Conservation (phyloP, 2,329 filamentous ascomycete species). For the Curvularia lunata region DNA sequence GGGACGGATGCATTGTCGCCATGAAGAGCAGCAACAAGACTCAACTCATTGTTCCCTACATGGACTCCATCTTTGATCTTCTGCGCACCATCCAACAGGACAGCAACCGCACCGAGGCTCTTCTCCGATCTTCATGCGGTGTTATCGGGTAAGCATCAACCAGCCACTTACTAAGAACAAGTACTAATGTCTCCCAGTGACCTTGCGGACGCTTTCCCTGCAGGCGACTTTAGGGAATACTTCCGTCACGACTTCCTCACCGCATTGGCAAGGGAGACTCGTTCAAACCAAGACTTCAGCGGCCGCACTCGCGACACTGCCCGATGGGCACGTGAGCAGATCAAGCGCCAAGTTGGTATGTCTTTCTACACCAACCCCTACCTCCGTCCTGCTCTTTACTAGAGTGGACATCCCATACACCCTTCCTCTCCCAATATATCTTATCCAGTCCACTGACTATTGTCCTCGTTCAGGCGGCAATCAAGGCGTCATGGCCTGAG, state of each 20-base stretch:
- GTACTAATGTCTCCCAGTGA: conserved; percentile 68
- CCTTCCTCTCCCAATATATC: conserved; percentile 15
- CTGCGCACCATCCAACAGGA: conserved; percentile 82
- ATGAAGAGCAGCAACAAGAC: conserved; percentile 85
- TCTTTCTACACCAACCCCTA: conserved; percentile 22
- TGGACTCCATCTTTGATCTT: conserved; percentile 85
- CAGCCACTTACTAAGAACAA: conserved; percentile 9
- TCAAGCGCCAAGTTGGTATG: conserved; percentile 80
- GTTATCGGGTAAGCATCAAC: conserved; percentile 81
- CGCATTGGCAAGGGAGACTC: conserved; percentile 87
- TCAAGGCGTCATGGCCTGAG: conserved; percentile 47
- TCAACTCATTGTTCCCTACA: conserved; percentile 73
- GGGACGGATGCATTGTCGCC: conserved; percentile 94
- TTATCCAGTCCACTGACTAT: conserved; percentile 33
- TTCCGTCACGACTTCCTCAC: conserved; percentile 94
- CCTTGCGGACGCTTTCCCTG: conserved; percentile 89
- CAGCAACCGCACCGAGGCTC: conserved; percentile 84
- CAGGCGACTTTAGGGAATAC: conserved; percentile 80
- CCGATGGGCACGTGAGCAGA: conserved; percentile 95
- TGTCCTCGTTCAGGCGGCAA: conserved; percentile 37
- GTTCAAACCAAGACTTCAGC: conserved; percentile 85
- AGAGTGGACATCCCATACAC: not conserved
- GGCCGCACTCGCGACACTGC: conserved; percentile 89
- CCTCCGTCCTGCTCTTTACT: conserved; percentile 12
- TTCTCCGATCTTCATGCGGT: conserved; percentile 95